Conservation (phyloP, 345 rosid genomes). For the Aquilaria yunnanensis region DNA sequence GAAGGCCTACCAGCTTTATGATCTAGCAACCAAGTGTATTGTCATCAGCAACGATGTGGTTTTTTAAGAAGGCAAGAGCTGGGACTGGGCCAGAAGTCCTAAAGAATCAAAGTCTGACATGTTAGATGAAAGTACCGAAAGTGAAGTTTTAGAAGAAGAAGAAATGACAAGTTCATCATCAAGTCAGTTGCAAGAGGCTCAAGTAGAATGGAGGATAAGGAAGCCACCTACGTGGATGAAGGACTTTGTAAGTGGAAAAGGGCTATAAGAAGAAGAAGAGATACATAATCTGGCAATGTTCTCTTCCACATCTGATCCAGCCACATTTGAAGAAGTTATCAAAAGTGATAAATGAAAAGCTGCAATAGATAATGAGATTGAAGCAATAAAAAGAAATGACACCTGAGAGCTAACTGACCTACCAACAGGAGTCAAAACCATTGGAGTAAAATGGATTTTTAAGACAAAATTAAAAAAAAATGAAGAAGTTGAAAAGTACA, state of each 20-base stretch:
- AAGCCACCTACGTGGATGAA: slow-evolving; percentile 6
- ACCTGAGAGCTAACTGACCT: not conserved
- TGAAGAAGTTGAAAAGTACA: not conserved
- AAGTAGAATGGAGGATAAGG: not conserved
- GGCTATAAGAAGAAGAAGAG: not conserved
- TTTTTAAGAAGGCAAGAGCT: not conserved
- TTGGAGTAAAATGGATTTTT: slow-evolving; percentile 10
- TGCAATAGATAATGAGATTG: not conserved
- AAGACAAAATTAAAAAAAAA: slow-evolving; percentile 5
- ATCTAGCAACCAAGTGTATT: not conserved
- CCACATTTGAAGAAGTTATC: not conserved
- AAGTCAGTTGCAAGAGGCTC: too few relatives aligned
- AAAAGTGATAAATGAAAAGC: not conserved
- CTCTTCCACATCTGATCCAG: not conserved
- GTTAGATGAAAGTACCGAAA: not conserved
- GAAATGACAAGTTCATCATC: too few relatives aligned
- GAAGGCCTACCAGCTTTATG: not conserved
- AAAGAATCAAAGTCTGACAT: not conserved
- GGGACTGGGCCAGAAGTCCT: not conserved
- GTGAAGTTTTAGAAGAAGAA: not conserved
- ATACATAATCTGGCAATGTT: not conserved
- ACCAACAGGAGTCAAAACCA: not conserved
- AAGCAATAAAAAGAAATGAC: not conserved
- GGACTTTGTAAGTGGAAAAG: not conserved
- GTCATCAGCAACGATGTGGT: not conserved